Conservation (phyloP, 1,139 yeast species). For the Zygotorulaspora mrakii region DNA sequence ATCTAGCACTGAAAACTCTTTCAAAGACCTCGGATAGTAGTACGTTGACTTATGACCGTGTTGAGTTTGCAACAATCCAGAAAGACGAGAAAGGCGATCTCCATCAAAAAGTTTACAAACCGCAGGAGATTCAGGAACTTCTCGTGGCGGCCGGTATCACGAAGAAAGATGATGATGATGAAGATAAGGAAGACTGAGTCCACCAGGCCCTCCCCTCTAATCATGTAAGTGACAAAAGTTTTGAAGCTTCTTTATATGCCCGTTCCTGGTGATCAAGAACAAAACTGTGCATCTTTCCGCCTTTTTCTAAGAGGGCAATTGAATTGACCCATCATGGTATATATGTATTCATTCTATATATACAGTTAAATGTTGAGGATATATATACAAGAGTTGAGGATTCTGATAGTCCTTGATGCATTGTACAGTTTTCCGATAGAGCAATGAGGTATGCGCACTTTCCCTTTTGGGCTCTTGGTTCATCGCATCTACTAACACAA, state of each 20-base stretch:
- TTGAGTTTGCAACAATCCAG: constrained; percentile 82
- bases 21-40: constrained; percentile 93
- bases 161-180: constrained; percentile 49
- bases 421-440: neutral
- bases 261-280: neutral
- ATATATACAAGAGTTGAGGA: neutral
- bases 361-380: no score
- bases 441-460: constrained; percentile 10
- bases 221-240: neutral
- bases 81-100: constrained; percentile 48
- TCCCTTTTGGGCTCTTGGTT: neutral
- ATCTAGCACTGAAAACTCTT: constrained; percentile 84
- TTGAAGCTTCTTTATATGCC: neutral
- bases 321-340: no score
- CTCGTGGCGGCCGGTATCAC: constrained; percentile 72
- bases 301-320: no score
- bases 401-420: neutral
- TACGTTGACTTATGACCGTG: constrained; percentile 77
- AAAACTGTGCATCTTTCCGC: no score
- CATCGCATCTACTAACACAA: constrained; percentile 2
- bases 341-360: no score
- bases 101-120: constrained; percentile 72
- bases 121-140: constrained; percentile 68
- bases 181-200: constrained; percentile 23
- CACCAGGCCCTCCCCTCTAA: neutral